phyloP scores from a whole-genome alignment of 495 filamentous ascomycete genomes.

The Penicillium egyptiacum region DNA sequence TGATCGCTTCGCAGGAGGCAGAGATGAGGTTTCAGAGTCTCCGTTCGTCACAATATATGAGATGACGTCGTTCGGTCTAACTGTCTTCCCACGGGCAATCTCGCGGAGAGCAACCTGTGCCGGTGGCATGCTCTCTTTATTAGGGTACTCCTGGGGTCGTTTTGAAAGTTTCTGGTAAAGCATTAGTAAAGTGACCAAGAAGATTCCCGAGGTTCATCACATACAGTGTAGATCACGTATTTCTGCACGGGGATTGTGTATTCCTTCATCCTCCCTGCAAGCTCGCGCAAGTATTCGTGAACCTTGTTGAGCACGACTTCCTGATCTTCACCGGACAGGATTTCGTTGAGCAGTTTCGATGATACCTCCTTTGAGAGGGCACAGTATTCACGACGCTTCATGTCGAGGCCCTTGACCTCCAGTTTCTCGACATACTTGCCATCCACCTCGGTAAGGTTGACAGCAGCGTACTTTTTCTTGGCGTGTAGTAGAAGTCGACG shows the following conservation, averaged over 20 bases:
- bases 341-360: conserved; percentile 75
- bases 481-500: conserved; percentile 89
- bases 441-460: conserved; percentile 86
- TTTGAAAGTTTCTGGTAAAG: conserved; percentile 78
- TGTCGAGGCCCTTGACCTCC: conserved; percentile 97
- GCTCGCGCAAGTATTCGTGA: conserved; percentile 85
- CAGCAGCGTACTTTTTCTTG: conserved; percentile 99
- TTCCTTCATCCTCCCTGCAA: conserved; percentile 79
- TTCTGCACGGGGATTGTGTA: conserved; percentile 70
- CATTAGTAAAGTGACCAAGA: conserved; percentile 13
- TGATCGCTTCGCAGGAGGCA: conserved; percentile 80
- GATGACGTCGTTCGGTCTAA: conserved; percentile 93
- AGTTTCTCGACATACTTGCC: conserved; percentile 92
- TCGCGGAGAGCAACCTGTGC: conserved; percentile 92
- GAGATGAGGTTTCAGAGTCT: conserved; percentile 60
- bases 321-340: conserved; percentile 89
- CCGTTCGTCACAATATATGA: conserved; percentile 89
- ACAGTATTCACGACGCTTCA: conserved; percentile 96
- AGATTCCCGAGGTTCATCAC: conserved; percentile 10
- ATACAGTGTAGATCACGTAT: conserved; percentile 90
- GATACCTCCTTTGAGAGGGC: conserved; percentile 91
- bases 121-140: conserved; percentile 92
- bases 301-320: conserved; percentile 86
- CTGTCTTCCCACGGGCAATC: conserved; percentile 78
- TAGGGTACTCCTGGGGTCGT: conserved; percentile 87